phyloP scores from a whole-genome alignment of 257 asterid genomes.

The Coffea eugenioides region DNA sequence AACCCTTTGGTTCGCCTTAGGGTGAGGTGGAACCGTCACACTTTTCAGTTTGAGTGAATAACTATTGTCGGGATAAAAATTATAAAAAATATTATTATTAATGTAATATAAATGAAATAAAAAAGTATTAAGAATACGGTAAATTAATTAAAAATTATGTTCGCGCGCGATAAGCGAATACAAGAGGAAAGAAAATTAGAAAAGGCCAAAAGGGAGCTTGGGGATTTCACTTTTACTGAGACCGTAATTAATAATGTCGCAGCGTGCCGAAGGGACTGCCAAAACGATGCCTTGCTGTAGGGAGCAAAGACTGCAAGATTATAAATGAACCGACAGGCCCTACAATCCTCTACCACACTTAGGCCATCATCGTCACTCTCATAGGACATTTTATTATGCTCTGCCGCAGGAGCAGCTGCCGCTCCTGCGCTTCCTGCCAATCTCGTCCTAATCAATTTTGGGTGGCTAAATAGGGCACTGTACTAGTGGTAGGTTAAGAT shows the following conservation, averaged over 20 bases:
- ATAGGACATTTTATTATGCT: background rate
- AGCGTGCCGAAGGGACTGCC: background rate
- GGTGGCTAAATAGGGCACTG: background rate
- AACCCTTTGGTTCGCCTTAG: no score
- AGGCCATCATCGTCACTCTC: background rate
- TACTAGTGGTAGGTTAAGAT: no score
- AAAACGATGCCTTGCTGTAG: conserved; percentile 6
- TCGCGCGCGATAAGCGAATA: no score
- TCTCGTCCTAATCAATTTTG: background rate
- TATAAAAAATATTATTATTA: no score
- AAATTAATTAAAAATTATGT: no score
- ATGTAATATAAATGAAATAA: no score
- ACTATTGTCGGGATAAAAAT: no score
- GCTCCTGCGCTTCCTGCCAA: background rate
- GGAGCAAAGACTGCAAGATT: conserved; percentile 8
- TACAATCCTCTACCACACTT: background rate
- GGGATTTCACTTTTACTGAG: background rate
- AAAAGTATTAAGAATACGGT: no score
- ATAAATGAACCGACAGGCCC: conserved; percentile 17
- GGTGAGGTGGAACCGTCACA: no score
- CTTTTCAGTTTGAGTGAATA: no score
- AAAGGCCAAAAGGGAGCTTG: background rate
- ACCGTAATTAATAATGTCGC: background rate
- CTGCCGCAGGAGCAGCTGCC: background rate
- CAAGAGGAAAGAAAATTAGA: no score